phyloP scores from a whole-genome alignment of 345 rosid species.

The Gossypium longicalyx region DNA sequence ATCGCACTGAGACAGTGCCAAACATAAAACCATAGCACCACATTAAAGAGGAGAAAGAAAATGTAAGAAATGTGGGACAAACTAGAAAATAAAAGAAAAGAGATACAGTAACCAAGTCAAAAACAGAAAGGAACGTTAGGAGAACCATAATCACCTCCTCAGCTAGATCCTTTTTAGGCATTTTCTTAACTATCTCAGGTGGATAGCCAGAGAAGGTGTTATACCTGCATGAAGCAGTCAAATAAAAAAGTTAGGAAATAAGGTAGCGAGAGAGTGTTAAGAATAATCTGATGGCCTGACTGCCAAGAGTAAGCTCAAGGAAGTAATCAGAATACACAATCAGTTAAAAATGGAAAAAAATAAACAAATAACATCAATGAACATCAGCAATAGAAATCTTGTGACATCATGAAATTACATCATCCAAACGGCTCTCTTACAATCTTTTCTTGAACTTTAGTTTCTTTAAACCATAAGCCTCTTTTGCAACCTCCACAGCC shows the following conservation, averaged over 20 bases:
- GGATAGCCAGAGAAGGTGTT: slow-evolving; percentile 91
- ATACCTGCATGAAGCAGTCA: slow-evolving; percentile 48
- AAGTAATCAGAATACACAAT: slow-evolving; percentile 3
- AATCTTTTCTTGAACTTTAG: not conserved
- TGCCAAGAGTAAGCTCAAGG: not conserved
- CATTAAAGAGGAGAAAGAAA: not conserved
- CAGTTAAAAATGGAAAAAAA: not conserved
- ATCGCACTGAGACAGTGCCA: not conserved
- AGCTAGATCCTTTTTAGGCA: slow-evolving; percentile 92
- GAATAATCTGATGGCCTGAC: not conserved
- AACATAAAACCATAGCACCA: slow-evolving; percentile 1
- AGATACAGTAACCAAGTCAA: slow-evolving; percentile 2
- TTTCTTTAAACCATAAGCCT: not conserved
- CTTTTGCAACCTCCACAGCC: not conserved
- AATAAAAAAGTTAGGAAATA: not conserved
- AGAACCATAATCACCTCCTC: slow-evolving; percentile 62
- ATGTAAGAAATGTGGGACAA: not conserved
- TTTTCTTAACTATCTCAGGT: slow-evolving; percentile 91
- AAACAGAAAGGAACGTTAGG: slow-evolving; percentile 8
- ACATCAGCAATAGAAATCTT: not conserved
- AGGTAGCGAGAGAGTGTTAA: not conserved
- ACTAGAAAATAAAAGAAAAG: not conserved
- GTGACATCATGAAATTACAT: not conserved
- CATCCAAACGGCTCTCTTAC: not conserved
- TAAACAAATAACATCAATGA: not conserved